Evolutionary conservation across 805 yeast species (phyloP).

Genomic region (Metschnikowia continentalis): DNA sequence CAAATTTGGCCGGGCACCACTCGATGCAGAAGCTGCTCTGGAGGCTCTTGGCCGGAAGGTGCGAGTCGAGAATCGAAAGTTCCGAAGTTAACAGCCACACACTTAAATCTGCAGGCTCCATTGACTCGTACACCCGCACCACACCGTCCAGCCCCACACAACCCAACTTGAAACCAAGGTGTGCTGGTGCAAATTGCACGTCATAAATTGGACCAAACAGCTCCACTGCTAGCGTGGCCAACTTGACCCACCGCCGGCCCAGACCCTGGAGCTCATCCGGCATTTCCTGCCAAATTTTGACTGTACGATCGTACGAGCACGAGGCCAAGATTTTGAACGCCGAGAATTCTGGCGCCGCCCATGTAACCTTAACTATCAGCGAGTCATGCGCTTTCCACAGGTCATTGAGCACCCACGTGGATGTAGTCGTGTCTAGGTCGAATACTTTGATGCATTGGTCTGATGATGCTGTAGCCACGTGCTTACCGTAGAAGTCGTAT

Average conservation of each 20-base stretch:
- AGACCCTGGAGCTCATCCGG: constrained; percentile 68
- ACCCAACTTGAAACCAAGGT: constrained; percentile 75
- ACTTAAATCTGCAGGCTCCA: constrained; percentile 83
- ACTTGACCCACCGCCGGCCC: constrained; percentile 79
- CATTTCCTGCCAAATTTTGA: constrained; percentile 88
- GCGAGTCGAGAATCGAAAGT: constrained; percentile 57
- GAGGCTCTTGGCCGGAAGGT: constrained; percentile 68
- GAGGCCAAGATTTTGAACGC: constrained; percentile 78
- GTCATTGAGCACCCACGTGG: constrained; percentile 81
- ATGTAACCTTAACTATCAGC: constrained; percentile 71
- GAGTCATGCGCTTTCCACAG: constrained; percentile 96
- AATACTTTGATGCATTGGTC: constrained; percentile 92
- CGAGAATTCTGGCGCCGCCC: constrained; percentile 90
- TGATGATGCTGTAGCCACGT: constrained; percentile 90
- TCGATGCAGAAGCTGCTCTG: constrained; percentile 82
- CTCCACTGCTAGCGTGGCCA: constrained; percentile 73
- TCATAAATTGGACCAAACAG: constrained; percentile 86
- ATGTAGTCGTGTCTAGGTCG: constrained; percentile 60
- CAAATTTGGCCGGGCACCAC: constrained; percentile 88
- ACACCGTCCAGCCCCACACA: constrained; percentile 88
- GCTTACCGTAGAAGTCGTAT: constrained; percentile 89
- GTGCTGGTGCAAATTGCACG: constrained; percentile 84
- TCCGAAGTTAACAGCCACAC: constrained; percentile 79
- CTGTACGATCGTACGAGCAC: constrained; percentile 85
- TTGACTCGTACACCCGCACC: constrained; percentile 77